Conservation (phyloP, 2,329 filamentous ascomycete species). For the Ophiostoma ips region DNA sequence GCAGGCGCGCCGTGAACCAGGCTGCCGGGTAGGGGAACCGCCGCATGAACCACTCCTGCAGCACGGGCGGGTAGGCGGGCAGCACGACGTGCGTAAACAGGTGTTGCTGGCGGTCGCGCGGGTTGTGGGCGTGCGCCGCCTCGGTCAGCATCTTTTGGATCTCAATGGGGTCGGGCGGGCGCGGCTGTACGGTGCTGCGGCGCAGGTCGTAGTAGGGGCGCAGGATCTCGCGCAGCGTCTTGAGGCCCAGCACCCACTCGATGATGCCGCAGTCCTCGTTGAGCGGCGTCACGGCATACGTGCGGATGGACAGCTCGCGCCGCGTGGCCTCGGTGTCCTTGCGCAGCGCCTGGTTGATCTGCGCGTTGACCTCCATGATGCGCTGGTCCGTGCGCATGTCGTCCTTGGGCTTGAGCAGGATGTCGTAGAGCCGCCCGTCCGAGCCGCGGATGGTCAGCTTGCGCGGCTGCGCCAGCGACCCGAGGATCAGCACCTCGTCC, state of each 20-base stretch:
- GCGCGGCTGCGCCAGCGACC: conserved; percentile 81
- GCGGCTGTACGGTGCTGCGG: conserved; percentile 61
- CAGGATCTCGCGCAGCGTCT: conserved; percentile 84
- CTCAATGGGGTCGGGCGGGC: conserved; percentile 54
- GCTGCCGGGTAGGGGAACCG: conserved; percentile 84
- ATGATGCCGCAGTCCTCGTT: conserved; percentile 97
- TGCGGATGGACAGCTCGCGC: conserved; percentile 86
- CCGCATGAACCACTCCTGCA: conserved; percentile 91
- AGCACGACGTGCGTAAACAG: conserved; percentile 57
- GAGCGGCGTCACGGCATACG: conserved; percentile 89
- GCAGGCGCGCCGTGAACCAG: conserved; percentile 81
- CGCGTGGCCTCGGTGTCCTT: conserved; percentile 82
- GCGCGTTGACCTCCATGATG: conserved; percentile 96
- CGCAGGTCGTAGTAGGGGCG: conserved; percentile 31
- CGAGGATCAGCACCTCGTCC: conserved; percentile 80
- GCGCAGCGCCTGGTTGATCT: conserved; percentile 93
- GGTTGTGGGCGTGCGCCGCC: conserved; percentile 28
- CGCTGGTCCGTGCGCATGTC: conserved; percentile 95
- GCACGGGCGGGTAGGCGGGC: conserved; percentile 61
- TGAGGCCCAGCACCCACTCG: conserved; percentile 95
- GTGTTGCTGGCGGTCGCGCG: conserved; percentile 40
- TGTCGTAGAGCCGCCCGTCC: conserved; percentile 75
- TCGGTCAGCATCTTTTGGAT: conserved; percentile 52
- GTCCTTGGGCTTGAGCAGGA: conserved; percentile 96
- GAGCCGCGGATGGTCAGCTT: conserved; percentile 80